Evolutionary conservation across 805 yeast genomes (phyloP).

Genomic region (Schizosaccharomyces osmophilus): DNA sequence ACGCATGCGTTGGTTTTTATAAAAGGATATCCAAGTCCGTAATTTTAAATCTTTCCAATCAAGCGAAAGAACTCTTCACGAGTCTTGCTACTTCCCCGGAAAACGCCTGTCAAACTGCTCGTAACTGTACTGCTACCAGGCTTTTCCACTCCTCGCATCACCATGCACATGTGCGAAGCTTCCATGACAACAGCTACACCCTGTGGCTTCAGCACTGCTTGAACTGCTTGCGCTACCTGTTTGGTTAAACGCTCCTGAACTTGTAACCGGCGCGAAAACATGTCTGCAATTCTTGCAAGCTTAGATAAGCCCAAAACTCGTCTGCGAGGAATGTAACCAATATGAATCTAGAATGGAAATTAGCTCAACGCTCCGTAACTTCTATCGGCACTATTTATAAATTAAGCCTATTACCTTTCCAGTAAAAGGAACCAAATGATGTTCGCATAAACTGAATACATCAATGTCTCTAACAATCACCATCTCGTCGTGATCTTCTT

Average conservation of each 20-base stretch:
- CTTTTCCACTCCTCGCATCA: slow-evolving; percentile 88
- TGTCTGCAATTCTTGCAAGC: slow-evolving; percentile 84
- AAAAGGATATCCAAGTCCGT: too few species aligned
- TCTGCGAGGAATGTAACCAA: slow-evolving; percentile 91
- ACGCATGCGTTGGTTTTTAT: too few species aligned
- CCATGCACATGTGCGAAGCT: slow-evolving; percentile 98
- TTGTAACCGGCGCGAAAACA: slow-evolving; percentile 85
- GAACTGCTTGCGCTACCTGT: slow-evolving; percentile 87
- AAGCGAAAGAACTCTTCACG: slow-evolving; percentile 83
- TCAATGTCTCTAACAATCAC: slow-evolving; percentile 91
- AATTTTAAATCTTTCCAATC: slow-evolving; percentile 12
- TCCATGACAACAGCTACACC: slow-evolving; percentile 98
- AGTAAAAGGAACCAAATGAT: slow-evolving; percentile 87
- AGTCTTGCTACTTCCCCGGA: slow-evolving; percentile 79
- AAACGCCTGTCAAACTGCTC: slow-evolving; percentile 91
- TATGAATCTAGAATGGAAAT: slow-evolving; percentile 30
- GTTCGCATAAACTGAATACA: slow-evolving; percentile 81
- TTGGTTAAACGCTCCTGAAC: slow-evolving; percentile 95
- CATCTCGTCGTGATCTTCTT: slow-evolving; percentile 97
- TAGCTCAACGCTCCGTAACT: neutral
- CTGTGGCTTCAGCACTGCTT: slow-evolving; percentile 72
- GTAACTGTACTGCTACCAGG: slow-evolving; percentile 84
- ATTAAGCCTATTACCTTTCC: slow-evolving; percentile 28
- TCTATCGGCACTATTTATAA: neutral
- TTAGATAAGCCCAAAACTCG: slow-evolving; percentile 80